Evolutionary conservation across 345 rosid genomes (phyloP).

Genomic region (Diplotaxis tenuifolia): DNA sequence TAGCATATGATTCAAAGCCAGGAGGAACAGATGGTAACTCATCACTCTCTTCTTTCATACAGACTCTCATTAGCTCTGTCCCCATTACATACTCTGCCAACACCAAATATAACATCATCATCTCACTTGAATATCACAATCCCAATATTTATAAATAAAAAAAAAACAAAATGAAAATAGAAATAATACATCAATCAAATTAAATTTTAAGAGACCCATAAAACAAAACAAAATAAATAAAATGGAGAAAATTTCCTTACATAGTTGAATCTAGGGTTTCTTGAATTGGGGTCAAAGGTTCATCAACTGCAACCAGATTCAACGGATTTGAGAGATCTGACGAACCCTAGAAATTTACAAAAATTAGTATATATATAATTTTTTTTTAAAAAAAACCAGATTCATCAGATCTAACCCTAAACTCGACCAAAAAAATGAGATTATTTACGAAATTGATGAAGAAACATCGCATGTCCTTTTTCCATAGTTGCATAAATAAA

Average conservation of each 20-base stretch:
- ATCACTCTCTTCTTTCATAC: constrained; percentile 81
- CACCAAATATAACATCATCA: constrained; percentile 12
- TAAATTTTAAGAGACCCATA: background rate
- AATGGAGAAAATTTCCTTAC: constrained; percentile 33
- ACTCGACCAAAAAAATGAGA: constrained; percentile 31
- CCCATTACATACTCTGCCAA: constrained; percentile 56
- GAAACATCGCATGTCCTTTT: constrained; percentile 27
- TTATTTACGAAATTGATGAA: constrained; percentile 16
- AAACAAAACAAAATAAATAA: background rate
- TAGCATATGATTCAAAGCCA: constrained; percentile 87
- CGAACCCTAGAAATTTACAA: constrained; percentile 20
- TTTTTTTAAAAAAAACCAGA: constrained; percentile 7
- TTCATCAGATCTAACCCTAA: constrained; percentile 52
- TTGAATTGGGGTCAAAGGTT: constrained; percentile 38
- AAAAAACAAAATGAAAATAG: background rate
- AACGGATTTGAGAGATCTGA: constrained; percentile 13
- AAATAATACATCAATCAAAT: constrained; percentile 7
- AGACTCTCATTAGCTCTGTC: constrained; percentile 80
- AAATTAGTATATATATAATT: background rate
- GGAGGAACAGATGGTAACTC: constrained; percentile 90
- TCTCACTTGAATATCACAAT: constrained; percentile 8
- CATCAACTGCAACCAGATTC: constrained; percentile 38
- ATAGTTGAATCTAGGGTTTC: constrained; percentile 40
- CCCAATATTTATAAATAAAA: background rate
- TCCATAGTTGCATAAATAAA: constrained; percentile 15